These are phyloP conservation scores for Tillandsia leiboldiana DNA, from an alignment of 176 grass and related monocot genomes.

Conservation along the genomic window DNA sequence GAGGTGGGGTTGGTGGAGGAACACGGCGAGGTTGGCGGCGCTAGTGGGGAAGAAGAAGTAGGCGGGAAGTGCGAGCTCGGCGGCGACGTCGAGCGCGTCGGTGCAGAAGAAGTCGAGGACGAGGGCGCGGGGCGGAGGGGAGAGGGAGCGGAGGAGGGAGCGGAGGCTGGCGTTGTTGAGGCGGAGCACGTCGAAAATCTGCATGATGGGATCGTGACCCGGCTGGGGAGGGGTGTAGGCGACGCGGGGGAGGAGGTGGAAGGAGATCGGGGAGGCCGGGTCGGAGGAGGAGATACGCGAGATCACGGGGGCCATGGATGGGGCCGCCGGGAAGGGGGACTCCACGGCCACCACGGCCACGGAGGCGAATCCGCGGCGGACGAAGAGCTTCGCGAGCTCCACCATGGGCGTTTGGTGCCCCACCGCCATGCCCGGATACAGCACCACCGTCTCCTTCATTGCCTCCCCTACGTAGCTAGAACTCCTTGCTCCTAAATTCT, in stretches of 20 bases:
- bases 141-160: constrained; percentile 20
- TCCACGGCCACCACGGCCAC: constrained; percentile 37
- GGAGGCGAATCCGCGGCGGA: constrained; percentile 14
- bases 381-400: constrained; percentile 29
- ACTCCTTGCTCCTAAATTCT: neutral
- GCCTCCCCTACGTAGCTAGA: neutral
- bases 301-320: constrained; percentile 15
- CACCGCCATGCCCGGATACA: constrained; percentile 22
- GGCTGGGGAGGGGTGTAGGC: neutral
- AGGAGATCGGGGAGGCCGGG: constrained; percentile 13
- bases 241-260: constrained; percentile 12
- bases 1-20: constrained; percentile 6
- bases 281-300: constrained; percentile 10
- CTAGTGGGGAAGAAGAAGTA: constrained; percentile 34
- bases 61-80: constrained; percentile 33
- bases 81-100: constrained; percentile 23
- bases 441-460: constrained; percentile 24
- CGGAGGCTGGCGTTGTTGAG: constrained; percentile 15
- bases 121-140: constrained; percentile 19
- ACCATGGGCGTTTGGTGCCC: constrained; percentile 40
- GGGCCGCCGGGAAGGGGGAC: neutral
- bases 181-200: constrained; percentile 18
- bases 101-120: constrained; percentile 46
- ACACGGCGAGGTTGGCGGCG: constrained; percentile 11
- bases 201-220: neutral